A percentile compares a stretch with the other conserved stretches of the same genome.
phyloP scores from a whole-genome alignment of 2,329 filamentous ascomycete genomes.

The Arthrobotrys megalospora region DNA sequence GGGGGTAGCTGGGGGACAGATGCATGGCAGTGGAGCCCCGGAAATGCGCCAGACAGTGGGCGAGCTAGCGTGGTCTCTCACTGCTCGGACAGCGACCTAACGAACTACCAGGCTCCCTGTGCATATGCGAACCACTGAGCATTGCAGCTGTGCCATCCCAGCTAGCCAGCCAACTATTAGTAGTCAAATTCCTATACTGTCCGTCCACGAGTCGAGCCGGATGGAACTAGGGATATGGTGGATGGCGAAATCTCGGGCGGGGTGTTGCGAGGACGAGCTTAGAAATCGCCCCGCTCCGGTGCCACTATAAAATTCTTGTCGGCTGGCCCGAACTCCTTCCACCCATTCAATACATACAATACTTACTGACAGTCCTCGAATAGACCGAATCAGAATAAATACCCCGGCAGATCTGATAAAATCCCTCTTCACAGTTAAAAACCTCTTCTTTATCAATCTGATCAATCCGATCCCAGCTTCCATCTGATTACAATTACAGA shows the following conservation, averaged over 20 bases:
- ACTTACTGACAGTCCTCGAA: neutral
- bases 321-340: constrained; percentile 13
- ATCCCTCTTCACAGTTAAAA: neutral
- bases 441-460: constrained; percentile 25
- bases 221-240: neutral
- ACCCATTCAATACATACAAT: neutral
- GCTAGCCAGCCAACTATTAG: neutral
- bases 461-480: constrained; percentile 38
- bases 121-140: constrained; percentile 11
- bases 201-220: neutral
- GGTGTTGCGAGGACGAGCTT: constrained; percentile 33
- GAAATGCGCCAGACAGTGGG: constrained; percentile 12
- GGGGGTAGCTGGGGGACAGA: neutral
- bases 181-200: neutral
- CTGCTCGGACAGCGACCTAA: neutral
- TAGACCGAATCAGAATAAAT: neutral
- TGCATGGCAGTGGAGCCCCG: constrained; percentile 23
- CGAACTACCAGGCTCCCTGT: constrained; percentile 1
- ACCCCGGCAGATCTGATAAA: constrained; percentile 27
- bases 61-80: neutral
- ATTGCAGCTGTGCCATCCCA: neutral
- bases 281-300: constrained; percentile 41
- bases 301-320: constrained; percentile 47
- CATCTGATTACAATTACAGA: constrained; percentile 13
- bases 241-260: constrained; percentile 20